Conservation (phyloP, 2,329 filamentous ascomycete species). For the Colletotrichum sp. region DNA sequence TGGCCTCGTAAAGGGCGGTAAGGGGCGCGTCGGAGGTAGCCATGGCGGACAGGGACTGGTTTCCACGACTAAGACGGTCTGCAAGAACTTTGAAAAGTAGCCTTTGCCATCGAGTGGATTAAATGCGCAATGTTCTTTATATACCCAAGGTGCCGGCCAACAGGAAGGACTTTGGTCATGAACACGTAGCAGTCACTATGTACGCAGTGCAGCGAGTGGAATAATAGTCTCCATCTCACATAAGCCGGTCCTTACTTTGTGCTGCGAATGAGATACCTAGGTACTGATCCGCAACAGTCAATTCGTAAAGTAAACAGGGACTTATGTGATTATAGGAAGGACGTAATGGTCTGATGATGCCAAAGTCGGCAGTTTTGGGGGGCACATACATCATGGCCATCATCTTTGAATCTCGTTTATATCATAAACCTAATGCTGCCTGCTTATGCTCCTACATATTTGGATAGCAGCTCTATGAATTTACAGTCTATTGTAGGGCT, state of each 20-base stretch:
- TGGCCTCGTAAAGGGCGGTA: background rate
- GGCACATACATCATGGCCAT: background rate
- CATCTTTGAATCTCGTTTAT: background rate
- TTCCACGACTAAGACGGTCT: background rate
- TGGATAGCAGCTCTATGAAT: background rate
- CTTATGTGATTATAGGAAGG: background rate
- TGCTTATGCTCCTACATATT: fast-evolving
- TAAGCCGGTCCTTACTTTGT: background rate
- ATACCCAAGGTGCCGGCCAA: background rate
- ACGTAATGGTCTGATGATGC: background rate
- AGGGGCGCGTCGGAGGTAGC: background rate
- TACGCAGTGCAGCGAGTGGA: background rate
- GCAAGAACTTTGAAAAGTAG: background rate
- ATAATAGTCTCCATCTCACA: background rate
- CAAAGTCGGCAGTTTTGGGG: background rate
- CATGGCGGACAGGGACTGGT: background rate
- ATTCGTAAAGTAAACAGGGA: background rate
- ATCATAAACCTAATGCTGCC: background rate
- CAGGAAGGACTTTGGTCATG: background rate
- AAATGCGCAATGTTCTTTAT: background rate
- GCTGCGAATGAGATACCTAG: background rate
- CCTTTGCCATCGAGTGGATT: background rate
- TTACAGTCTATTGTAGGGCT: background rate
- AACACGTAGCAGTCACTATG: background rate
- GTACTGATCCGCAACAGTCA: background rate